Conservation (phyloP, 345 rosid genomes). For the Eutrema japonicum region DNA sequence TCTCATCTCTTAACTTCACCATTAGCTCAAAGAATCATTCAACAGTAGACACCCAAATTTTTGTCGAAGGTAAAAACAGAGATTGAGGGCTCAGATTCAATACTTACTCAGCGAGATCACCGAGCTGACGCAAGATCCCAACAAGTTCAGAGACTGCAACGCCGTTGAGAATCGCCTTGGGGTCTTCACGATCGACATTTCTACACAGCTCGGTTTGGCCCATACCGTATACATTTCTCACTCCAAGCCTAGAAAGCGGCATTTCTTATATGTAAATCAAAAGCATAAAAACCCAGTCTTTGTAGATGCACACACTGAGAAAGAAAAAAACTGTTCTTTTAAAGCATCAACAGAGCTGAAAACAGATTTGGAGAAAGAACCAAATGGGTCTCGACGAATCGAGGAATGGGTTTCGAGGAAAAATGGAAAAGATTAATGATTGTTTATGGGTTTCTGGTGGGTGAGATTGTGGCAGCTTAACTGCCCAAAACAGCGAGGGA, state of each 20-base stretch:
- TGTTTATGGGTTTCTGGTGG: constrained; percentile 47
- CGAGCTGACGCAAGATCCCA: constrained; percentile 95
- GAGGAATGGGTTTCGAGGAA: constrained; percentile 39
- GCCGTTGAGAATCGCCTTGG: constrained; percentile 77
- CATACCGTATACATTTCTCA: constrained; percentile 66
- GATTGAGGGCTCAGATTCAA: neutral
- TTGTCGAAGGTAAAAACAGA: neutral
- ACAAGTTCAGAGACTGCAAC: constrained; percentile 82
- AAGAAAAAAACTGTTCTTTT: neutral
- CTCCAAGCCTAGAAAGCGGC: constrained; percentile 69
- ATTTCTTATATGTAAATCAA: constrained; percentile 40
- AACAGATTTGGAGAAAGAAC: constrained; percentile 1
- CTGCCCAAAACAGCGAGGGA: constrained; percentile 52
- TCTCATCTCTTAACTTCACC: constrained; percentile 29
- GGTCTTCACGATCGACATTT: constrained; percentile 70
- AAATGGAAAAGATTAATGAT: constrained; percentile 13
- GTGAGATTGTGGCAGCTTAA: constrained; percentile 74
- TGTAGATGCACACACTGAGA: constrained; percentile 7
- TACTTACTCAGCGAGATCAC: constrained; percentile 97
- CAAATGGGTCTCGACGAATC: constrained; percentile 24
- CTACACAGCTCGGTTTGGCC: constrained; percentile 61
- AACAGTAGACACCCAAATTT: constrained; percentile 21
- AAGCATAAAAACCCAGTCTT: neutral
- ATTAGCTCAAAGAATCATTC: constrained; percentile 44
- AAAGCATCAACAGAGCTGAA: constrained; percentile 22